Evolutionary conservation across 306 rosid genomes (phyloP), one percentile per base, ranked within the genome.

Genomic region (Urtica urens): DNA sequence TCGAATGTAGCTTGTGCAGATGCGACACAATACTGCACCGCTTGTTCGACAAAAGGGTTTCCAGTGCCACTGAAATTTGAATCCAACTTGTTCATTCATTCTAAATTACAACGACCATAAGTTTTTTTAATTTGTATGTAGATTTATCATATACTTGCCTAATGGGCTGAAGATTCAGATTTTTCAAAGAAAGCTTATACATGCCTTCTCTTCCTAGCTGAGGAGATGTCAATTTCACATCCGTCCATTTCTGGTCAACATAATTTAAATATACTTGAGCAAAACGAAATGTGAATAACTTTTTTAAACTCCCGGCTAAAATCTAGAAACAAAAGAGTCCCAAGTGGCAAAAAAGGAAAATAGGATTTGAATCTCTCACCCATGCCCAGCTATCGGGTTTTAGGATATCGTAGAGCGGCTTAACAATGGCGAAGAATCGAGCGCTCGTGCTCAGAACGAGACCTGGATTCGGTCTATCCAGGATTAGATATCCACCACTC

Each of bases 11-110:
- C 85, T 64, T 59, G 57, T 3, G 94, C 99, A 24, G 94, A 87
- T 47, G 99, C 95, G 19, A 85, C 93, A 51, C 87, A 69, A 51
- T 85, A 90, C 49, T 75, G 92, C 74, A 90, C 79, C 20, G 94
- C 95, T 64, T 75, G 79, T 59, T 90, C 99, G 42, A 90, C 95
- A 71, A 90, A 90, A 52, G 99, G 95, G 70, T 90, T 90, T 31
- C 85, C 62, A 4, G 73, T 43, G 49, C 72, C 92, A 50, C 99
- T 90, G 92, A 63, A 84, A 72, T 23, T 63, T 53, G 53, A 31
- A 64, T 44, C 53, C 37, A 62, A 29, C 35, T 24, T 51, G 47
- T 18, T 31, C n/a, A n/a, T n/a, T n/a, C n/a, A n/a, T n/a, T n/a
- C n/a, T n/a, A n/a, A n/a, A n/a, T n/a, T n/a, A n/a, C n/a, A n/a